Evolutionary conservation across 169 alveolate genomes (phyloP).

Genomic region (Plasmodium gonderi): DNA sequence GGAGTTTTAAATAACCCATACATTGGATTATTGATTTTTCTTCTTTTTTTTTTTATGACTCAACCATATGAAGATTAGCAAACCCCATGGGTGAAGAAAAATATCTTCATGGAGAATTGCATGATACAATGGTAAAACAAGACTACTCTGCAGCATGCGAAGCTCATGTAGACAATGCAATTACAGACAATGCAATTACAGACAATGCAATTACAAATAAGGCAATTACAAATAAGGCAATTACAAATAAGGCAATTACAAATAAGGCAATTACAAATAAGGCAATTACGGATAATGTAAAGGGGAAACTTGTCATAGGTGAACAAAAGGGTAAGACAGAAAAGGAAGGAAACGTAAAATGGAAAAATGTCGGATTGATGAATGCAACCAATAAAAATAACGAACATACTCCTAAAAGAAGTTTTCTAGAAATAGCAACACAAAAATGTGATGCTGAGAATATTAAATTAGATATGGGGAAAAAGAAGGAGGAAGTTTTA

Average conservation of each 20-base stretch:
- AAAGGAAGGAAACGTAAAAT: background rate
- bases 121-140: background rate
- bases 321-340: background rate
- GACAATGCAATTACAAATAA: background rate
- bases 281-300: background rate
- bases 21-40: background rate
- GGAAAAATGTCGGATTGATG: background rate
- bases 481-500: conserved; percentile 35
- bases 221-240: background rate
- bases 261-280: background rate
- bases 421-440: conserved; percentile 65
- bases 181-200: background rate
- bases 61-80: background rate
- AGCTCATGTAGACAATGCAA: background rate
- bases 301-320: background rate
- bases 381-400: background rate
- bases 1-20: background rate
- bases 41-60: background rate
- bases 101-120: conserved; percentile 26
- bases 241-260: background rate
- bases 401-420: conserved; percentile 20
- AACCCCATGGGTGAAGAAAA: conserved; percentile 17
- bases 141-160: background rate
- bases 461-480: background rate
- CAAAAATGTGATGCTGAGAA: conserved; percentile 17